Conservation (phyloP, 345 rosid genomes). For the Moringa oleifera region DNA sequence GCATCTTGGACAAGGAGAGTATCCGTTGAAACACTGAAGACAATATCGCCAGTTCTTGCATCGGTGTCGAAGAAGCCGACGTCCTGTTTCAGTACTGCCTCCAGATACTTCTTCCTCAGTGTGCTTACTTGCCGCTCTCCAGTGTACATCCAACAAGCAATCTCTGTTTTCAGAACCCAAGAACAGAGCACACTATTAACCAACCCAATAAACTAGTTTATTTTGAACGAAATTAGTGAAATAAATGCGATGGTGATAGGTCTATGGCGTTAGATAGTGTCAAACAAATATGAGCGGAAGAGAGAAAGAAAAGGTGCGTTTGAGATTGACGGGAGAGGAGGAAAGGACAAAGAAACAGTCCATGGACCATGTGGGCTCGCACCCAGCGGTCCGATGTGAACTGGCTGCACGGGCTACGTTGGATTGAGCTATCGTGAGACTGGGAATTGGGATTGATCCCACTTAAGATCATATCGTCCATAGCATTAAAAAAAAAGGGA, state of each 20-base stretch:
- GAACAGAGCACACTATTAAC: not conserved
- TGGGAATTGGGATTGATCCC: conserved; percentile 3
- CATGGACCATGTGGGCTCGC: conserved; percentile 52
- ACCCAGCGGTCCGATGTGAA: conserved; percentile 23
- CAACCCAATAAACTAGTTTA: not conserved
- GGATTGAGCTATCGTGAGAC: conserved; percentile 7
- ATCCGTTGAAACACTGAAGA: conserved; percentile 97
- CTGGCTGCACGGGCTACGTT: conserved; percentile 18
- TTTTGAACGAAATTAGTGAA: not conserved
- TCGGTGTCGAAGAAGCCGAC: conserved; percentile 98
- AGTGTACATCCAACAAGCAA: conserved; percentile 97
- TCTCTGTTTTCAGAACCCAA: conserved; percentile 47
- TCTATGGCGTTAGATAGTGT: conserved; percentile 4
- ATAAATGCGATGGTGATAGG: conserved; percentile 26
- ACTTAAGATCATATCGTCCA: not conserved
- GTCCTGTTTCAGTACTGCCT: conserved; percentile 93
- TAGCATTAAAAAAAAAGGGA: conserved; percentile 1
- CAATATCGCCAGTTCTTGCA: conserved; percentile 97
- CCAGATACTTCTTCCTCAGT: conserved; percentile 87
- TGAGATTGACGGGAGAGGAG: conserved; percentile 24
- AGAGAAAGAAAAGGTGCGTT: not conserved
- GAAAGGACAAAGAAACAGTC: conserved; percentile 31
- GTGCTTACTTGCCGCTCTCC: conserved; percentile 97
- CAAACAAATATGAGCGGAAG: not conserved
- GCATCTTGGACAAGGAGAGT: conserved; percentile 99